A percentile compares a stretch with the other conserved stretches of the same genome.
phyloP scores from a whole-genome alignment of 371 early-diverging fungal genomes.

The Haplosporangium sp. region DNA sequence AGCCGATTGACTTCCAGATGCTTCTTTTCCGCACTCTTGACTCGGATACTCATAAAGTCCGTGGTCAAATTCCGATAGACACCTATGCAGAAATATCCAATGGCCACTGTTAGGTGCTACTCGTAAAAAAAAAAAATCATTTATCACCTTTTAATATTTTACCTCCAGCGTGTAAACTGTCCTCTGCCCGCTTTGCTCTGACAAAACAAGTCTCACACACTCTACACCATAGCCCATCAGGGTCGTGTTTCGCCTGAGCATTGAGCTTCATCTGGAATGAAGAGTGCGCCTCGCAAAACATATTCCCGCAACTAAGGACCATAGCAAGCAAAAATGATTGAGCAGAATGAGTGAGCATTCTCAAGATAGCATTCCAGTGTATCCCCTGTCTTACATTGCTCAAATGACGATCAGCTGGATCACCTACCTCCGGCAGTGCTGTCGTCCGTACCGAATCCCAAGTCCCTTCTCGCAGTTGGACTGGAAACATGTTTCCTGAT shows the following conservation, averaged over 20 bases:
- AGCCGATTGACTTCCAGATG: slow-evolving; percentile 86
- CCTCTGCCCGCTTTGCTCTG: slow-evolving; percentile 56
- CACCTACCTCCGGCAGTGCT: slow-evolving; percentile 56
- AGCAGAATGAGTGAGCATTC: background rate
- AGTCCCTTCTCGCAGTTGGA: slow-evolving; percentile 37
- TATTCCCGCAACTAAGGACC: slow-evolving; percentile 72
- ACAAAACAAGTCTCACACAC: slow-evolving; percentile 80
- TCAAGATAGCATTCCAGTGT: no score
- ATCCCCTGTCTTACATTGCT: no score
- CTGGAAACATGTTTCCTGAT: slow-evolving; percentile 34
- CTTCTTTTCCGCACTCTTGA: slow-evolving; percentile 69
- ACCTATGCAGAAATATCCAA: slow-evolving; percentile 29
- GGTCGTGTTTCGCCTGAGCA: slow-evolving; percentile 76
- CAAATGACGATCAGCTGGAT: background rate
- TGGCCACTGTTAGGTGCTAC: background rate
- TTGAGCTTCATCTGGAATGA: slow-evolving; percentile 77
- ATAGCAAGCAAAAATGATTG: background rate
- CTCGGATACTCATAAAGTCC: slow-evolving; percentile 68
- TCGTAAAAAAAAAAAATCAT: background rate
- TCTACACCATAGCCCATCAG: slow-evolving; percentile 79
- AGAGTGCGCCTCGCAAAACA: slow-evolving; percentile 79
- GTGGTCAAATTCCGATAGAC: slow-evolving; percentile 63
- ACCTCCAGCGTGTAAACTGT: slow-evolving; percentile 66
- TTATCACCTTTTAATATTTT: background rate
- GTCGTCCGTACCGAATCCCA: slow-evolving; percentile 44